Evolutionary conservation across 2,329 filamentous ascomycete species (phyloP), one percentile per base, ranked within the genome.

Genomic region (Coleophoma cylindrospora): DNA sequence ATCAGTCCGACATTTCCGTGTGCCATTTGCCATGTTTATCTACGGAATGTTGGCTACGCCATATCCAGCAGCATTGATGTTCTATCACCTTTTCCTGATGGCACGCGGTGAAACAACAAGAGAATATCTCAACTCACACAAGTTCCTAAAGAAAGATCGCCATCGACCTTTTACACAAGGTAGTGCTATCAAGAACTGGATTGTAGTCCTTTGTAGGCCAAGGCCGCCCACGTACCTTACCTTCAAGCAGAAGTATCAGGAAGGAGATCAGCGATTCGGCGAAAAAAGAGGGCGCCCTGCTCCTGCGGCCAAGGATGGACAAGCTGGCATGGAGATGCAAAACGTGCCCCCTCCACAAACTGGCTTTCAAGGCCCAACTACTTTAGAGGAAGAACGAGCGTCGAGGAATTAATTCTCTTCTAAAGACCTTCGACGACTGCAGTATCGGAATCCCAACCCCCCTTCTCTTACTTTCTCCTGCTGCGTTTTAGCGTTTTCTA

Each of bases 121-220:
- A 59, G 94, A 99, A 69, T 96, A 96, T 67, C 82, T 99, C 57
- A 96, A 95, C 70, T 91, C 88, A 4, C 90, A 96, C 70, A 97
- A 97, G 68, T 97, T 99, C 66, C 74, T 86, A 55, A 95, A 94
- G 71, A 86, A 87, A 60, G 92, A 99, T 66, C 83, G 94, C 12
- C 95, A 96, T 68, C 79, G 91, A 40, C 90, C 94, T 1, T 99
- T 95, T 61, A 91, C 84, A 2, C 91, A 95, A 63, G 85, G 84
- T 34, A 86, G 74, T 57, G 73, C 86, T 44, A 68, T 87, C 62
- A 85, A 79, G 62, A 99, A 99, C 68, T 91, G 89, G 79, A 68
- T 88, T 36, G 79, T 84, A 8, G 91, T 96, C 12, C 74, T 97
- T 45, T 86, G 84, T 58, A 84, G 92, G 45, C 91, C 94, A 12